These are phyloP conservation scores for Chionographis japonica DNA, from an alignment of 106 monocot genomes.

Conservation along the genomic window DNA sequence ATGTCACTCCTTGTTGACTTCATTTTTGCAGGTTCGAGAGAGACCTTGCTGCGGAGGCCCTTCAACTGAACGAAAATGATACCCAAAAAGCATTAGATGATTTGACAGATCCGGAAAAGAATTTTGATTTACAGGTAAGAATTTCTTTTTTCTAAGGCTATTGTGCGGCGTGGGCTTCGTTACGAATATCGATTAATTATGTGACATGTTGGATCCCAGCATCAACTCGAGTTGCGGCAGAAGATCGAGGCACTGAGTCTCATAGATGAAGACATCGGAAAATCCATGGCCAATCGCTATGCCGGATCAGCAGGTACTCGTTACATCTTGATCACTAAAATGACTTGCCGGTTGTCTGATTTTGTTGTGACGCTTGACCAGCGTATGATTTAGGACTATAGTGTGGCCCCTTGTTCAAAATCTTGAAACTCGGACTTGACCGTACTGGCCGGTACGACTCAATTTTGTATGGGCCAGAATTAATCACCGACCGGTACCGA, in stretches of 20 bases:
- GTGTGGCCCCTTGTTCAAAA: too few relatives aligned
- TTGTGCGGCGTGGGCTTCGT: background rate
- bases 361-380: too few relatives aligned
- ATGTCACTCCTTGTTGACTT: background rate
- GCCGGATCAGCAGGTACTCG: slow-evolving; percentile 30
- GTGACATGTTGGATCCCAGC: slow-evolving; percentile 22
- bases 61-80: slow-evolving; percentile 82
- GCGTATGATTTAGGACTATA: too few relatives aligned
- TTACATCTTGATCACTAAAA: background rate
- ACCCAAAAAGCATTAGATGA: slow-evolving; percentile 71
- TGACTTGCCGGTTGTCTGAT: too few relatives aligned
- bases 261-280: slow-evolving; percentile 12
- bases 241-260: slow-evolving; percentile 1
- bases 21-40: slow-evolving; percentile 70
- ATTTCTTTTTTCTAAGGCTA: background rate
- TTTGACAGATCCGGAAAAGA: slow-evolving; percentile 79
- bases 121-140: slow-evolving; percentile 61
- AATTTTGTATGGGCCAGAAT: too few relatives aligned
- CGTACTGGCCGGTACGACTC: too few relatives aligned
- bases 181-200: background rate
- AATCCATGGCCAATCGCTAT: slow-evolving; percentile 14
- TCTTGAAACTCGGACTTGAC: too few relatives aligned
- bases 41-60: slow-evolving; percentile 81
- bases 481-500: too few relatives aligned
- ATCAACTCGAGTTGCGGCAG: slow-evolving; percentile 22